Percentiles rank a stretch among this genome's conserved stretches.
Conservation (phyloP, 2,329 filamentous ascomycete genomes). For the Pseudocercospora crystallina region DNA sequence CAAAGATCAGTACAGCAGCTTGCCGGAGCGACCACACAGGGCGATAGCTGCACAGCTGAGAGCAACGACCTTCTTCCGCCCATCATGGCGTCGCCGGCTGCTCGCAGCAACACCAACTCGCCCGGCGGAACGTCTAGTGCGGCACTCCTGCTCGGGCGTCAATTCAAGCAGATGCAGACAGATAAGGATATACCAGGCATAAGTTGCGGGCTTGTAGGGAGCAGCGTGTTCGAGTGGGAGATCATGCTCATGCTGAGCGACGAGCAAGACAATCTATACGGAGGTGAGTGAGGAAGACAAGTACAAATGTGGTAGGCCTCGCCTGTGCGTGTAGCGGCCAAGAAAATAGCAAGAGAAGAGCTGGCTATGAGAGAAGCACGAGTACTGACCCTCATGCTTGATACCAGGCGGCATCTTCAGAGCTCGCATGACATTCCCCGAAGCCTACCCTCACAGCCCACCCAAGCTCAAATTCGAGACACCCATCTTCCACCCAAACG, state of each 20-base stretch:
- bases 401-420: conserved; percentile 82
- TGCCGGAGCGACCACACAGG: too few species aligned
- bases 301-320: too few species aligned
- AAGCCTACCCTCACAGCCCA: conserved; percentile 81
- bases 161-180: conserved; percentile 91
- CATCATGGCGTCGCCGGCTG: conserved; percentile 18
- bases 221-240: conserved; percentile 95
- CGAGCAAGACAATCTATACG: conserved; percentile 75
- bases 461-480: conserved; percentile 85
- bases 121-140: conserved; percentile 50
- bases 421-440: conserved; percentile 78
- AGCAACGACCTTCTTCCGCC: not conserved
- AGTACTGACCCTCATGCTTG: not conserved
- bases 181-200: conserved; percentile 92
- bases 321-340: too few species aligned
- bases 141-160: conserved; percentile 72
- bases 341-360: not conserved
- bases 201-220: conserved; percentile 82
- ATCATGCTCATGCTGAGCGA: conserved; percentile 98
- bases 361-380: not conserved
- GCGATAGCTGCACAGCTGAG: too few species aligned
- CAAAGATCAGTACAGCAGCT: too few species aligned
- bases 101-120: conserved; percentile 19
- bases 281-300: conserved; percentile 59
- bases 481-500: conserved; percentile 90